Evolutionary conservation across 2,329 filamentous ascomycete genomes (phyloP).

Genomic region (Colletotrichum abscissum): DNA sequence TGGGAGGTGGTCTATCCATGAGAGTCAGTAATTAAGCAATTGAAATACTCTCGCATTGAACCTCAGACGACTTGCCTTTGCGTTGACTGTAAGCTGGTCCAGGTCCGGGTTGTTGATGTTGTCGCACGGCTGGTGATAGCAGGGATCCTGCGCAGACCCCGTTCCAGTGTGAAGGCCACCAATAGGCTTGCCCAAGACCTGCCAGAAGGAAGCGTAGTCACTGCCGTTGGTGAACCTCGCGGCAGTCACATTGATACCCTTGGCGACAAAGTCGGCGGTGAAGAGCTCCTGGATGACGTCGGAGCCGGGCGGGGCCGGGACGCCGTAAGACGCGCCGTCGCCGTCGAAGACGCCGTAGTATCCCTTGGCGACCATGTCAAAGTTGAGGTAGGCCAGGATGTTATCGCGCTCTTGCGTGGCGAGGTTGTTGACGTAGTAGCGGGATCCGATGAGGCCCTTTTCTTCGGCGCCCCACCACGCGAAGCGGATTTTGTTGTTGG

Average conservation of each 20-base stretch:
- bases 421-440: slow-evolving; percentile 51
- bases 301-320: slow-evolving; percentile 47
- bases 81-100: slow-evolving; percentile 47
- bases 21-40: too few species aligned
- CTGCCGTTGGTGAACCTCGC: slow-evolving; percentile 57
- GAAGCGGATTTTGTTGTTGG: slow-evolving; percentile 53
- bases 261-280: slow-evolving; percentile 43
- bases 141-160: slow-evolving; percentile 55
- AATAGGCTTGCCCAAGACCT: slow-evolving; percentile 62
- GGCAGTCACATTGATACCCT: slow-evolving; percentile 46
- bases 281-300: slow-evolving; percentile 48
- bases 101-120: slow-evolving; percentile 50
- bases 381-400: slow-evolving; percentile 53
- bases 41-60: too few species aligned
- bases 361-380: slow-evolving; percentile 52
- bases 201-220: slow-evolving; percentile 71
- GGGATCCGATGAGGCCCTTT: slow-evolving; percentile 49
- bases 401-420: slow-evolving; percentile 44
- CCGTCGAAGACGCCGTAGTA: slow-evolving; percentile 50
- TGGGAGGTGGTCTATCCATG: slow-evolving; percentile 12
- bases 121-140: slow-evolving; percentile 51
- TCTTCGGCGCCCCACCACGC: slow-evolving; percentile 60
- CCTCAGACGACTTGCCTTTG: slow-evolving; percentile 42
- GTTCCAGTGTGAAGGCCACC: slow-evolving; percentile 71
- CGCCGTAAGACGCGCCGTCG: slow-evolving; percentile 48